Evolutionary conservation across 225 moss, liverwort and hornwort genomes (phyloP), one percentile per base, ranked within the genome.

Genomic region (Rhytidiadelphus loreus): DNA sequence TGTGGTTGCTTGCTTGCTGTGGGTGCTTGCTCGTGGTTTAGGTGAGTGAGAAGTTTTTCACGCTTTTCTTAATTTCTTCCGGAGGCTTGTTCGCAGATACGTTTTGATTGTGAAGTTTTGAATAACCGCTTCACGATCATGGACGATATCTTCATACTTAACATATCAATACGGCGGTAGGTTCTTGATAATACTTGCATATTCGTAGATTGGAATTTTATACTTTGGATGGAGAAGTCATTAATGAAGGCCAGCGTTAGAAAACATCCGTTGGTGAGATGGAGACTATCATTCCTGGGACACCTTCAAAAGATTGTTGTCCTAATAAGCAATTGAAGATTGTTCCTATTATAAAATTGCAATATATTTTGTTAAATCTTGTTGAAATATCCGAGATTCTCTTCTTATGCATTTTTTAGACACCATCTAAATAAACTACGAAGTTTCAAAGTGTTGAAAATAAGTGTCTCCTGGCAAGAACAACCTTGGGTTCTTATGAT

Each of bases 401-500:
- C 2, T 21, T 52, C 6, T 76, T 53, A 14, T 35, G 4, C 52
- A 75, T 50, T 75, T 50, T 50, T 32, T 7, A 2, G 2, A 30
- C 20, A 48, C 8, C 2, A 12, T 8, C 21, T 33, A 8, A 50
- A 75, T 75, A 75, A 50, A 13, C 1, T 50, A 33, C 13, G 0
- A 33, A 50, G 1, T 75, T 50, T 33, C 32, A 50, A 21, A 73
- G 25, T 32, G 20, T 0, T 33, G 4, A 52, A 76, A 52, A 33
- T 22, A 35, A 13, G 22, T 52, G 7, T 33, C 52, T 0, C 0
- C 3, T n/a, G n/a, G n/a, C 8, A 52, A 19, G 12, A 33, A 33
- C 2, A 0, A 35, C 2, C 3, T 1, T 76, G 6, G 13, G 2
- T 6, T 76, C 20, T 76, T 21, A 20, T 12, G 5, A n/a, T n/a